phyloP scores from a whole-genome alignment of 768 basidiomycete species.

The Lactarius sp. region DNA sequence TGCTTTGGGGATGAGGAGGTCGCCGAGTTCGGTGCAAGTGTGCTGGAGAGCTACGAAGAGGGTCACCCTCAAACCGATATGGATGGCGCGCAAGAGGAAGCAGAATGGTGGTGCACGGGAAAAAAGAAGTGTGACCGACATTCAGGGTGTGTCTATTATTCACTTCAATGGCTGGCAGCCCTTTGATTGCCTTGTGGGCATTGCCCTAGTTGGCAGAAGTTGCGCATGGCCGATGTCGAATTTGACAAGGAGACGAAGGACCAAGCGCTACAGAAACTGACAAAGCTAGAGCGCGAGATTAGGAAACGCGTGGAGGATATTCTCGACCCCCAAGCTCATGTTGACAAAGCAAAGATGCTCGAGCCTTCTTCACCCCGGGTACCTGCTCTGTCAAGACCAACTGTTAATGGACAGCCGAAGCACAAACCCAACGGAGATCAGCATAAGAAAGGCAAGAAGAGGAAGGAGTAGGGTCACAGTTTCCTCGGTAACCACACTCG shows the following conservation, averaged over 20 bases:
- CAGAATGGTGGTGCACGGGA: conserved; percentile 77
- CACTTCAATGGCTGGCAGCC: neutral
- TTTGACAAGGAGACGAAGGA: conserved; percentile 77
- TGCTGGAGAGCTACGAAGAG: conserved; percentile 61
- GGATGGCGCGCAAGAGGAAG: conserved; percentile 33
- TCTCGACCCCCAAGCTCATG: conserved; percentile 32
- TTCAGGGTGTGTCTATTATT: conserved; percentile 48
- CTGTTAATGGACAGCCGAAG: conserved; percentile 32
- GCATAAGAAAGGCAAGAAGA: conserved; percentile 27
- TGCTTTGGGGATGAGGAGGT: conserved; percentile 81
- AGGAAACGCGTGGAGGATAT: conserved; percentile 75
- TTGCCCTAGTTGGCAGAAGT: conserved; percentile 64
- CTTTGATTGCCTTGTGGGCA: conserved; percentile 17
- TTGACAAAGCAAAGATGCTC: conserved; percentile 8
- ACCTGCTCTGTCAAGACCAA: conserved; percentile 24
- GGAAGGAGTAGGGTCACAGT: conserved; percentile 13
- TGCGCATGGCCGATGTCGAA: conserved; percentile 64
- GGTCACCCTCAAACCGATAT: conserved; percentile 39
- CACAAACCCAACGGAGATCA: conserved; percentile 24
- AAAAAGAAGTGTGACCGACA: conserved; percentile 76
- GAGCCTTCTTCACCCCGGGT: conserved; percentile 23
- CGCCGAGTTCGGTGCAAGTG: conserved; percentile 59
- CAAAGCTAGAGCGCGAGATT: conserved; percentile 71
- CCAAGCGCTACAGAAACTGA: conserved; percentile 58
- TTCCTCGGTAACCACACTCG: neutral